A percentile compares a stretch with the other conserved stretches of the same genome.
Conservation (phyloP, 106 monocot species). For the Dendrobium catenatum region DNA sequence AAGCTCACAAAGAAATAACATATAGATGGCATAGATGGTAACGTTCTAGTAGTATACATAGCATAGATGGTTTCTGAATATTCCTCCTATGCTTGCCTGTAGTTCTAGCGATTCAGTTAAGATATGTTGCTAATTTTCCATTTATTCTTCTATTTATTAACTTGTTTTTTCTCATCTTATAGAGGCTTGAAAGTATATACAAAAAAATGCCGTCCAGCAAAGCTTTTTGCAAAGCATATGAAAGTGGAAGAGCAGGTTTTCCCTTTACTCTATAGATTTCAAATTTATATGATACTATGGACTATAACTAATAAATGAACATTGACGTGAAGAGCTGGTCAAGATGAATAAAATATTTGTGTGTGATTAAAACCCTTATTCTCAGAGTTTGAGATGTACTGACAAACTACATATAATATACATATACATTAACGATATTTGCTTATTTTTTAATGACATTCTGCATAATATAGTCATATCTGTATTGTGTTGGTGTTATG, state of each 20-base stretch:
- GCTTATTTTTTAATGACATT: neutral
- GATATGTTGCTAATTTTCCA: neutral
- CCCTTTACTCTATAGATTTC: constrained; percentile 7
- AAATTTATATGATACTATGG: too few species aligned
- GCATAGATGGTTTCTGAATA: neutral
- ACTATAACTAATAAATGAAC: too few species aligned
- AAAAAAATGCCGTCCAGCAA: constrained; percentile 74
- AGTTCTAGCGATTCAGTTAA: neutral
- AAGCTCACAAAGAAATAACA: too few species aligned
- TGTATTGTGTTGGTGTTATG: neutral
- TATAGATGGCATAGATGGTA: too few species aligned
- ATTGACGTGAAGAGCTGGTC: neutral
- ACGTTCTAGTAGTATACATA: too few species aligned
- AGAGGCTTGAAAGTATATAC: constrained; percentile 95
- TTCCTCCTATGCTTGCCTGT: neutral
- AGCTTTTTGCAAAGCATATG: constrained; percentile 91
- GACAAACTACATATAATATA: neutral
- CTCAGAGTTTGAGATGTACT: neutral
- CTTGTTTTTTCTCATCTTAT: constrained; percentile 18
- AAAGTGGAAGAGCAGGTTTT: too few species aligned
- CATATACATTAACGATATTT: neutral
- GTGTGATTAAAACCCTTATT: neutral
- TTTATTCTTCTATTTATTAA: too few species aligned
- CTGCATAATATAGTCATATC: neutral
- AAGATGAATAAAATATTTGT: neutral